These are phyloP conservation scores for Schizophyllum commune DNA, from an alignment of 1,284 basidiomycete species.

Conservation along the genomic window DNA sequence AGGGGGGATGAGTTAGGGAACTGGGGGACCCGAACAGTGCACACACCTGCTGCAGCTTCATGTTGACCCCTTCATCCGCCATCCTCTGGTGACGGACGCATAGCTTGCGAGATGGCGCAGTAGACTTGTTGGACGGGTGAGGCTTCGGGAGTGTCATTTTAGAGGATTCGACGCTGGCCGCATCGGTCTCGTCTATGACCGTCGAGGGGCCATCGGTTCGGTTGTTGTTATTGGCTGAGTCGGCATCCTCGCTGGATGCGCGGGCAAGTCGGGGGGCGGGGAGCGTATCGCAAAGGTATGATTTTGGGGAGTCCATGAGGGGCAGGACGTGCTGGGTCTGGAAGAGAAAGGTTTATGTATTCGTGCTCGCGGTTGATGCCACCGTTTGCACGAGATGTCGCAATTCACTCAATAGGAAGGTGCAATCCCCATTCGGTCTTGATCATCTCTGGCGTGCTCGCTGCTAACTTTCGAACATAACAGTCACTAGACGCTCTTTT, in stretches of 20 bases:
- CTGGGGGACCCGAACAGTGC: neutral
- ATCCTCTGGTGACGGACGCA: constrained; percentile 93
- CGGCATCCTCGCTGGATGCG: constrained; percentile 7
- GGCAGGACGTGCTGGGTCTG: neutral
- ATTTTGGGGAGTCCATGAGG: constrained; percentile 15
- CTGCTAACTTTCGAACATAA: neutral
- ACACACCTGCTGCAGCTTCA: constrained; percentile 87
- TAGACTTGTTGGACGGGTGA: neutral
- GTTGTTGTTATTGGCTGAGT: neutral
- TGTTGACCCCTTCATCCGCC: constrained; percentile 93
- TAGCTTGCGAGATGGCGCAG: constrained; percentile 48
- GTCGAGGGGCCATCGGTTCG: neutral
- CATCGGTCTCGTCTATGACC: constrained; percentile 2
- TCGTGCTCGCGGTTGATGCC: neutral
- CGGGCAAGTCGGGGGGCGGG: constrained; percentile 47
- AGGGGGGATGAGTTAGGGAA: constrained; percentile 1
- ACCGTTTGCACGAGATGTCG: neutral
- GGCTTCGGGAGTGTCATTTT: neutral
- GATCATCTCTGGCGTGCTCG: neutral
- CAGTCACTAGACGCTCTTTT: too few species aligned
- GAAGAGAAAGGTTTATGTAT: neutral
- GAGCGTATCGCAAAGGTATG: constrained; percentile 58
- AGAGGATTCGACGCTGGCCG: neutral
- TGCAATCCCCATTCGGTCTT: neutral
- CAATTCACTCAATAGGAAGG: neutral